Evolutionary conservation across 2,329 filamentous ascomycete species (phyloP), one percentile per base, ranked within the genome.

Genomic region (Fusarium staphyleae): DNA sequence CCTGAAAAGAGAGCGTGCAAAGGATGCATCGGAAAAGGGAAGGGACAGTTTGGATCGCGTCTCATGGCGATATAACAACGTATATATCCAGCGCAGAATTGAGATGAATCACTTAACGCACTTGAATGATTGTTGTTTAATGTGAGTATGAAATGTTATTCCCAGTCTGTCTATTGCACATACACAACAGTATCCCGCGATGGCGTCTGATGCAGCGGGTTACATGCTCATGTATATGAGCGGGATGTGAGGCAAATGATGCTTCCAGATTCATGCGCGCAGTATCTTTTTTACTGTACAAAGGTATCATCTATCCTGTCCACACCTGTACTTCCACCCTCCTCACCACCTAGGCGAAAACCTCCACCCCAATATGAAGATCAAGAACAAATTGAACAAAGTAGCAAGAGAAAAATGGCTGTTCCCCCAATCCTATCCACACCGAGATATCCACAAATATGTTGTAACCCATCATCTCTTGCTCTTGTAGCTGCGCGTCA

Each of bases 291-390:
- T 62, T 60, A 62, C 26, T 63, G 56, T 66, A 66, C 63, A 66
- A 56, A 63, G 59, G 57, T 65, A 66, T 66, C 59, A 55, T 66
- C 49, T 55, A 66, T 65, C 49, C 45, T n/a, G n/a, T n/a, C n/a
- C n/a, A n/a, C n/a, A n/a, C n/a, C n/a, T n/a, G n/a, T n/a, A 48
- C 56, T 39, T 28, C 34, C 29, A n/a, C n/a, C n/a, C n/a, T n/a
- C n/a, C n/a, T n/a, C n/a, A n/a, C n/a, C n/a, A n/a, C n/a, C n/a
- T n/a, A n/a, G n/a, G 32, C 30, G 28, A 33, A 48, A 53, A 10
- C 39, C 37, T 44, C 40, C 30, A 44, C 39, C 16, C 37, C 7
- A 22, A 33, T 11, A 41, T 30, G 33, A 34, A 34, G 16, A 39
- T 40, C 36, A 30, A 56, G 34, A 52, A 34, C 22, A 41, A 24